Percentiles rank a stretch among this genome's conserved stretches.
Evolutionary conservation across 495 filamentous ascomycete genomes (phyloP).

Genomic region (Neurospora discreta): DNA sequence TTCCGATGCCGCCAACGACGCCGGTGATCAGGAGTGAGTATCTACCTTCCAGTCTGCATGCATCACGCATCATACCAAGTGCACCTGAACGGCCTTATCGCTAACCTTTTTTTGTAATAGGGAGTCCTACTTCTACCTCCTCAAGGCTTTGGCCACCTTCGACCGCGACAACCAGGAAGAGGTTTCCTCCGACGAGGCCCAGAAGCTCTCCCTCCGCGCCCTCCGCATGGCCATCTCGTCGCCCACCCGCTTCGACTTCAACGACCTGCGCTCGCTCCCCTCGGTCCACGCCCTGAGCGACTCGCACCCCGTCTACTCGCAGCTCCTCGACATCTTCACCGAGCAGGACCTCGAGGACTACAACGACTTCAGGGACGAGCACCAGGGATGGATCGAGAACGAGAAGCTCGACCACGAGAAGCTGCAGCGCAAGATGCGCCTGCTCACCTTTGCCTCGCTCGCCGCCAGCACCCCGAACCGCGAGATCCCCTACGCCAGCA

Average conservation of each 20-base stretch:
- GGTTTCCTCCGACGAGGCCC: slow-evolving; percentile 55
- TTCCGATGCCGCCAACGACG: slow-evolving; percentile 64
- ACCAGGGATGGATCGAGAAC: slow-evolving; percentile 70
- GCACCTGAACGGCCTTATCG: not conserved
- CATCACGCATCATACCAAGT: not conserved
- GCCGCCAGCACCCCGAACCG: slow-evolving; percentile 72
- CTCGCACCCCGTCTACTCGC: slow-evolving; percentile 70
- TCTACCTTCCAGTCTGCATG: not conserved
- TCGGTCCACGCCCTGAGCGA: slow-evolving; percentile 75
- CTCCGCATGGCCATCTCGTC: slow-evolving; percentile 70
- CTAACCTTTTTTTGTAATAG: slow-evolving; percentile 23
- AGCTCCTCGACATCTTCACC: slow-evolving; percentile 90
- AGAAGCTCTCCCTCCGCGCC: slow-evolving; percentile 71
- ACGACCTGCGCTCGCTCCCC: slow-evolving; percentile 78
- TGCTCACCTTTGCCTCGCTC: slow-evolving; percentile 82
- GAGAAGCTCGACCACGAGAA: slow-evolving; percentile 49
- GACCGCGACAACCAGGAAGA: slow-evolving; percentile 50
- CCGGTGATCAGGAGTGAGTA: slow-evolving; percentile 60
- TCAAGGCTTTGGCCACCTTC: slow-evolving; percentile 76
- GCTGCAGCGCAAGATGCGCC: slow-evolving; percentile 80
- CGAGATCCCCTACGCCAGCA: slow-evolving; percentile 73
- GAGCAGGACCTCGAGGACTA: slow-evolving; percentile 89
- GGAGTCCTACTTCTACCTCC: slow-evolving; percentile 67
- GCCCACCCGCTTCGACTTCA: slow-evolving; percentile 80
- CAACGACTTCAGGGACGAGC: slow-evolving; percentile 78